Percentiles rank a stretch among this genome's conserved stretches.
Evolutionary conservation across 257 asterid genomes (phyloP).

Genomic region (Handroanthus guayacan): DNA sequence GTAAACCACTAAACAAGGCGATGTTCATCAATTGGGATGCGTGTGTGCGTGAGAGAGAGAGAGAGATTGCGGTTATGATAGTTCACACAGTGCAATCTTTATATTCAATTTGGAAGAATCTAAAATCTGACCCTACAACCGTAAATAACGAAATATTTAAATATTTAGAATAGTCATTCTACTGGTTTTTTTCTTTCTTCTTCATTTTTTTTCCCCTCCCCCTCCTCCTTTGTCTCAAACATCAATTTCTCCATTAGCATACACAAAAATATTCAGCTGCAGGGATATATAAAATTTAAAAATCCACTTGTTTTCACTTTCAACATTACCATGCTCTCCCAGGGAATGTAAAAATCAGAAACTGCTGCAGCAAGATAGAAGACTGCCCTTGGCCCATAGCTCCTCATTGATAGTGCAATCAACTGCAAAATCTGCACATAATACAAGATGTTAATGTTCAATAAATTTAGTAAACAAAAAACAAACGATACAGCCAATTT

Average conservation of each 20-base stretch:
- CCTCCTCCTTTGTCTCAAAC: no score
- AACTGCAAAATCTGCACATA: slow-evolving; percentile 70
- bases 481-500: background rate
- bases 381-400: slow-evolving; percentile 69
- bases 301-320: no score
- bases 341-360: slow-evolving; percentile 96
- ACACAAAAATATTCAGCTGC: background rate
- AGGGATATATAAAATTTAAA: slow-evolving; percentile 2
- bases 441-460: background rate
- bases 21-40: background rate
- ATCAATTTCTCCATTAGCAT: no score
- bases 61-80: no score
- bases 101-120: no score
- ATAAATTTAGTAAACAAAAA: slow-evolving; percentile 21
- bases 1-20: background rate
- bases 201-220: no score
- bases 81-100: no score
- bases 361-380: slow-evolving; percentile 97
- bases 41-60: no score
- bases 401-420: slow-evolving; percentile 65
- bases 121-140: no score
- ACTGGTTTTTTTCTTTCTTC: no score
- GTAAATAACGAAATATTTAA: no score
- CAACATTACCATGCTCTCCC: slow-evolving; percentile 87
- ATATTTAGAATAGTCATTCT: no score